A percentile compares a stretch with the other conserved stretches of the same genome.
Conservation (phyloP, 352 stramenopile genomes). For the Peronosclerospora sorghi region DNA sequence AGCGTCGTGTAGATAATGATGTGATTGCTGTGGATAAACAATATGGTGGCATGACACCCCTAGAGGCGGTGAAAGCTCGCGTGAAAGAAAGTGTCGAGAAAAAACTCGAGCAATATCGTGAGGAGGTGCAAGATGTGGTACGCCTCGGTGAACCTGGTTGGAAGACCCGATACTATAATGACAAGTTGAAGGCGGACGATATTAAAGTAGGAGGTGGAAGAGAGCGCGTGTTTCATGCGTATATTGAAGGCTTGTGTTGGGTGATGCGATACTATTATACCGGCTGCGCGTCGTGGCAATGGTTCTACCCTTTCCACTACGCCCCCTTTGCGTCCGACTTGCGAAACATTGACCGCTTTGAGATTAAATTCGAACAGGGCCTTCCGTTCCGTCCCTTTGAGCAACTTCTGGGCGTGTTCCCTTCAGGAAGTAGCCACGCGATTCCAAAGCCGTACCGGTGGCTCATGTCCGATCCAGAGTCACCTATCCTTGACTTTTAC, state of each 20-base stretch:
- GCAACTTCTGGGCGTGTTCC: conserved; percentile 98
- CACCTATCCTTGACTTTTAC: conserved; percentile 97
- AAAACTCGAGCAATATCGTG: conserved; percentile 70
- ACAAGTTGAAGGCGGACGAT: conserved; percentile 81
- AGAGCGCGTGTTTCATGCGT: conserved; percentile 88
- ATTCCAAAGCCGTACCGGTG: conserved; percentile 90
- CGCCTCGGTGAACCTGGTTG: conserved; percentile 92
- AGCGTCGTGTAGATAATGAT: conserved; percentile 52
- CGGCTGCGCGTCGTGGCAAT: conserved; percentile 97
- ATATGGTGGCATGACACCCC: conserved; percentile 46
- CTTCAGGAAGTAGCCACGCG: conserved; percentile 86
- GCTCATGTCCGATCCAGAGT: conserved; percentile 93
- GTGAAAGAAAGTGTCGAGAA: conserved; percentile 69
- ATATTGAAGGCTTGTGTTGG: conserved; percentile 98
- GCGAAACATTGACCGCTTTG: conserved; percentile 78
- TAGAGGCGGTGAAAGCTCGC: conserved; percentile 69
- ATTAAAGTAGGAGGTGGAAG: conserved; percentile 79
- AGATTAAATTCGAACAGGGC: conserved; percentile 91
- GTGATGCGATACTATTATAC: conserved; percentile 99
- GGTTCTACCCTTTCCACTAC: conserved; percentile 99
- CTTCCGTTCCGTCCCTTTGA: conserved; percentile 95
- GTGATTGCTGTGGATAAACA: conserved; percentile 60
- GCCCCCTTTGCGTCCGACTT: conserved; percentile 90
- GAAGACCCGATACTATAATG: conserved; percentile 90
- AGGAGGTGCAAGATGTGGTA: conserved; percentile 89